These are phyloP conservation scores for Nidula microcarpa DNA, from an alignment of 768 basidiomycete species.

Conservation along the genomic window DNA sequence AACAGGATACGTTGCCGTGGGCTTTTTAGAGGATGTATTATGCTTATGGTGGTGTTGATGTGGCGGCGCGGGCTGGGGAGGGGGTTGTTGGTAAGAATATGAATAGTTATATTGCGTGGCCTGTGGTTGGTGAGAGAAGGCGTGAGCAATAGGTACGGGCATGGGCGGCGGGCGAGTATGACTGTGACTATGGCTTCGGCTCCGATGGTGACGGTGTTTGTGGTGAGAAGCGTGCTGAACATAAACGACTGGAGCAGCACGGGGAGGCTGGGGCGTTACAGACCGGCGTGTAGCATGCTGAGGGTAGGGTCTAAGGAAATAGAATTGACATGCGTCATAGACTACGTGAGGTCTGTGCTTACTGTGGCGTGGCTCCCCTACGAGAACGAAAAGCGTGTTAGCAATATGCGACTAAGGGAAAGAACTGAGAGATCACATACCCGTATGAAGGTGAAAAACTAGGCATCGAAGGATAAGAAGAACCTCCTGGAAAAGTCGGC, in stretches of 20 bases:
- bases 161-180: slow-evolving; percentile 9
- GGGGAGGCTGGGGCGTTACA: neutral
- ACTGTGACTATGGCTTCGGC: slow-evolving; percentile 14
- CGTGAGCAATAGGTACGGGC: slow-evolving; percentile 3
- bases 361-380: too few relatives aligned
- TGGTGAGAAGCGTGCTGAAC: slow-evolving; percentile 18
- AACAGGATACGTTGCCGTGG: slow-evolving; percentile 4
- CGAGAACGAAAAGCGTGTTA: too few relatives aligned
- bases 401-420: too few relatives aligned
- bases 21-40: slow-evolving; percentile 1
- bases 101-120: slow-evolving; percentile 7
- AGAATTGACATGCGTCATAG: too few relatives aligned
- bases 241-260: slow-evolving; percentile 12
- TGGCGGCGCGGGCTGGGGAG: neutral
- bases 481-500: too few relatives aligned
- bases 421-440: too few relatives aligned
- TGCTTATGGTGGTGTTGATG: neutral
- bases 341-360: too few relatives aligned
- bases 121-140: slow-evolving; percentile 8
- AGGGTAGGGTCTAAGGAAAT: too few relatives aligned
- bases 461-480: too few relatives aligned
- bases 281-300: too few relatives aligned
- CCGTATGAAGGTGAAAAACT: too few relatives aligned
- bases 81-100: neutral
- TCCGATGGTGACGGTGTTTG: slow-evolving; percentile 15